A percentile compares a stretch with the other conserved stretches of the same genome.
These are phyloP conservation scores for Microsporum canis DNA, from an alignment of 2,329 filamentous ascomycete genomes.

Conservation along the genomic window DNA sequence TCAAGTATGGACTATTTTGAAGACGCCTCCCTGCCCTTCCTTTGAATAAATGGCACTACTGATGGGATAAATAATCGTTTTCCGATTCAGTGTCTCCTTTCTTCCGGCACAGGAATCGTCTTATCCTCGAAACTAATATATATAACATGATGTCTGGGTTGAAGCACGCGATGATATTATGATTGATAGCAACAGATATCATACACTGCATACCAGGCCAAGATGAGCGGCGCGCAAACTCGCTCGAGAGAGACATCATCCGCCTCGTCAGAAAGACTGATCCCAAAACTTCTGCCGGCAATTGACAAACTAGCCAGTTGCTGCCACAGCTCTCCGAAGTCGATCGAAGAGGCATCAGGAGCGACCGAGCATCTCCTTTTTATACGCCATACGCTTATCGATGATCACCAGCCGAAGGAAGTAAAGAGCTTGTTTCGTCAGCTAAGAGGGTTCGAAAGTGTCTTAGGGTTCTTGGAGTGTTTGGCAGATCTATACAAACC, in stretches of 20 bases:
- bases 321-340: conserved; percentile 21
- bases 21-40: background rate
- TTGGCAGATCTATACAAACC: conserved; percentile 64
- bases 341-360: conserved; percentile 26
- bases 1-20: background rate
- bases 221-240: conserved; percentile 12
- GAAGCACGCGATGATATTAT: background rate
- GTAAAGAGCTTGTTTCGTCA: conserved; percentile 74
- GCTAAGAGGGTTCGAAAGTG: conserved; percentile 62
- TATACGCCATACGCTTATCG: conserved; percentile 54
- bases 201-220: background rate
- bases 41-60: background rate
- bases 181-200: background rate
- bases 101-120: background rate
- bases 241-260: conserved; percentile 12
- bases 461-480: conserved; percentile 57
- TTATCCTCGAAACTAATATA: background rate
- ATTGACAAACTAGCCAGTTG: conserved; percentile 28
- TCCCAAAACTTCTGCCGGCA: conserved; percentile 28
- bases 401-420: conserved; percentile 38
- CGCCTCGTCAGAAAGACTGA: conserved; percentile 24
- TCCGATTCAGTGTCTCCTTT: background rate
- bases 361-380: conserved; percentile 50
- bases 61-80: background rate
- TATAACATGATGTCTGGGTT: background rate